These are phyloP conservation scores for Wickerhamiella lipophila DNA, from an alignment of 805 yeast species.

Conservation along the genomic window DNA sequence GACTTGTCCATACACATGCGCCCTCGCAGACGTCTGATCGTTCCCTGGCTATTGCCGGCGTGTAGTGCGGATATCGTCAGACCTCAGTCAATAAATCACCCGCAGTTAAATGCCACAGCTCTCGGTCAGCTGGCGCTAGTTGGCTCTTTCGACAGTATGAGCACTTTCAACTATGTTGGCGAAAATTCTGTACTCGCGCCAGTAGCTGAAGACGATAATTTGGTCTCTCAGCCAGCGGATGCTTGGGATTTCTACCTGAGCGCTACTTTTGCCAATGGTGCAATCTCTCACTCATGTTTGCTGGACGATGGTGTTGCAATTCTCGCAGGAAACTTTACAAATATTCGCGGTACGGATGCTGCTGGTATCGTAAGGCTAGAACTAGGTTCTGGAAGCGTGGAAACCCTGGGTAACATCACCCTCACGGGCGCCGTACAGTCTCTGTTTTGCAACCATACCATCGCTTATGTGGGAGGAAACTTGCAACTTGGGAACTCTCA, in stretches of 20 bases:
- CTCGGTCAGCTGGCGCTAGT: slow-evolving; percentile 27
- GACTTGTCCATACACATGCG: slow-evolving; percentile 1
- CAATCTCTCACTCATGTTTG: slow-evolving; percentile 15
- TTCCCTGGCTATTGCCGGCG: slow-evolving; percentile 6
- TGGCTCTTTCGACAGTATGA: slow-evolving; percentile 32
- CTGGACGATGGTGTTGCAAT: slow-evolving; percentile 15
- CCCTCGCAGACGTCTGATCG: slow-evolving; percentile 1
- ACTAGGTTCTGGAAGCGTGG: slow-evolving; percentile 11
- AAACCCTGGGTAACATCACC: slow-evolving; percentile 11
- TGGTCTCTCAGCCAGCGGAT: slow-evolving; percentile 12
- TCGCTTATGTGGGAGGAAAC: slow-evolving; percentile 72
- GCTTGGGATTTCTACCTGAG: slow-evolving; percentile 15
- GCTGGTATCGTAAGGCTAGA: slow-evolving; percentile 14
- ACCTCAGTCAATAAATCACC: slow-evolving; percentile 18
- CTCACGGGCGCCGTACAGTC: slow-evolving; percentile 27
- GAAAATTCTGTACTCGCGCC: slow-evolving; percentile 25
- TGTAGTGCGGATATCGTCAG: background rate
- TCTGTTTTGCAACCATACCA: slow-evolving; percentile 37
- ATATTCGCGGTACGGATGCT: slow-evolving; percentile 11
- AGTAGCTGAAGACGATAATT: slow-evolving; percentile 16
- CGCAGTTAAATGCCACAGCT: slow-evolving; percentile 17
- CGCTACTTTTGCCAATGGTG: slow-evolving; percentile 21
- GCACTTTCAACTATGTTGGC: slow-evolving; percentile 29
- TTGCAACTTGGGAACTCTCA: slow-evolving; percentile 41
- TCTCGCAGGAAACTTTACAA: slow-evolving; percentile 19